Evolutionary conservation across 2,329 filamentous ascomycete species (phyloP), one percentile per base, ranked within the genome.

Genomic region (Tolypocladium cylindrosporum): DNA sequence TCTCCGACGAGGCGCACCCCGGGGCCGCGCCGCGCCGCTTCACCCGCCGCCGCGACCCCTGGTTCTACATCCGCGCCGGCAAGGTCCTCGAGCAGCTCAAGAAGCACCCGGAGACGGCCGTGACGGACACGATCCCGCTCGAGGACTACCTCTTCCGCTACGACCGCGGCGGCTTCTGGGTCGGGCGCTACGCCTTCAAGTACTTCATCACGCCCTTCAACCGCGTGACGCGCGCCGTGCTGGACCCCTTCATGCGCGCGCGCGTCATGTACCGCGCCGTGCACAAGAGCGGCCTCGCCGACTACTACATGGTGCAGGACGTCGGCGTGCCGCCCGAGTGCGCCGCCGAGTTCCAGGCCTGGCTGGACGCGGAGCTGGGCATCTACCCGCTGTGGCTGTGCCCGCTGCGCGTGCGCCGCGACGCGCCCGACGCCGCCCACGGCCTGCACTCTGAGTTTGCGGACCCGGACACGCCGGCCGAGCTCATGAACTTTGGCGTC

Each of bases 1-100:
- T 88, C 19, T 77, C 78, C 0, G 74, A 87, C 55, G 66, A 73
- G 0, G 60, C 77, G 0, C 77, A 77, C 0, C 57, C 67, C 0
- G 71, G 68, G 1, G 59, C 61, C 3, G 67, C 67, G 51, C 64
- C 72, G 1, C 72, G 71, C 31, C 74, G 68, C 0, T 88, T 90
- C 68, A 80, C 79, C n/a, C 74, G 79, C 13, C 73, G 80, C 0
- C 69, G 68, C 4, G 88, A 91, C 62, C 83, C 85, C 0, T 91
- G 88, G 89, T 90, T 89, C 66, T 91, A 90, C 60, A 73, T 90
- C 3, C 87, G 88, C 62, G 86, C 81, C 1, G 71, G 82, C 61
- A 69, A 76, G n/a, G 66, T 69, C 42, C 63, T 68, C 60, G 69
- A 68, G 59, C 59, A 62, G 51, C 61, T 74, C 13, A 56, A 57